phyloP scores from a whole-genome alignment of 2,329 filamentous ascomycete species.

The Fusarium brevicatenulatum region DNA sequence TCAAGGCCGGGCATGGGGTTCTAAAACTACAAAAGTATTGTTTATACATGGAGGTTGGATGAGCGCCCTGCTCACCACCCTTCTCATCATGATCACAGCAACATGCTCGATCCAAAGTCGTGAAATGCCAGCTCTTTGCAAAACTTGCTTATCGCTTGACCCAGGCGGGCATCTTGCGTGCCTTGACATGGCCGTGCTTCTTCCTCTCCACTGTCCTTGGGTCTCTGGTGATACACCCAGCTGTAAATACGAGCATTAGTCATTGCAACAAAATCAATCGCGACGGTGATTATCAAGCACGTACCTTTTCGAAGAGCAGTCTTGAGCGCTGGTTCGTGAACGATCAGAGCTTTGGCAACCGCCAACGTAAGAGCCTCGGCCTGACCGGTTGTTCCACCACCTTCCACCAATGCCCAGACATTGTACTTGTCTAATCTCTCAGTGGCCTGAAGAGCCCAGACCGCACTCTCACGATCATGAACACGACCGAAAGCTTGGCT shows the following conservation, averaged over 20 bases:
- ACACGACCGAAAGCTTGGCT: conserved; percentile 84
- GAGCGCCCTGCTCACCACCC: conserved; percentile 27
- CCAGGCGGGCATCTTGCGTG: conserved; percentile 97
- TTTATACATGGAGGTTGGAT: conserved; percentile 40
- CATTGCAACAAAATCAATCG: conserved; percentile 31
- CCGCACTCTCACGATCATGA: conserved; percentile 92
- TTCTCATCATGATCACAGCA: conserved; percentile 34
- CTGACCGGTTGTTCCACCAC: conserved; percentile 93
- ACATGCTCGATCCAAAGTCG: conserved; percentile 26
- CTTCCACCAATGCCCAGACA: conserved; percentile 84
- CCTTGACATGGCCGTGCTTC: conserved; percentile 96
- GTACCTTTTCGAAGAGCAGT: conserved; percentile 87
- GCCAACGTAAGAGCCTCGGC: conserved; percentile 94
- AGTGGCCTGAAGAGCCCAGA: conserved; percentile 89
- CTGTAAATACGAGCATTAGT: conserved; percentile 66
- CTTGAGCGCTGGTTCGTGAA: conserved; percentile 94
- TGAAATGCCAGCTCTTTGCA: conserved; percentile 16
- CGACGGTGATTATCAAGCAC: conserved; percentile 46
- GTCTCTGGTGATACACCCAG: conserved; percentile 92
- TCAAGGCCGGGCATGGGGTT: conserved; percentile 29
- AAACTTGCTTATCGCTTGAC: conserved; percentile 75
- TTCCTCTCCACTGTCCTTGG: conserved; percentile 94
- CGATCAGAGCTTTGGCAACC: conserved; percentile 85
- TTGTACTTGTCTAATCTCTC: conserved; percentile 95
- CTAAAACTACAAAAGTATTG: conserved; percentile 45